Evolutionary conservation across 2,329 filamentous ascomycete genomes (phyloP).

Genomic region (Phaeophleospora eucalypticola): DNA sequence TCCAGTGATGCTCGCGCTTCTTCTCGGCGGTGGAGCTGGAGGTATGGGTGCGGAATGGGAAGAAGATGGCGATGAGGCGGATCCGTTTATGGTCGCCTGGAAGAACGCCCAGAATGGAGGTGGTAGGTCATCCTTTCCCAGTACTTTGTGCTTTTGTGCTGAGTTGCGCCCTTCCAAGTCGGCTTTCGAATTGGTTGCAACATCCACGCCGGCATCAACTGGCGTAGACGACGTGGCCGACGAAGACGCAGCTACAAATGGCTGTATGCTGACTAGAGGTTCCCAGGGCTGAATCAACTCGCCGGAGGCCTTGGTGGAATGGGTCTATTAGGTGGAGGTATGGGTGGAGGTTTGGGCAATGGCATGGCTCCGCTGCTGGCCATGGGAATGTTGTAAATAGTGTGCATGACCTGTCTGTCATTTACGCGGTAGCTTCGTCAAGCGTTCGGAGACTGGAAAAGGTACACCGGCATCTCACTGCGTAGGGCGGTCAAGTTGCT

Average conservation of each 20-base stretch:
- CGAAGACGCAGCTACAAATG: constrained; percentile 1
- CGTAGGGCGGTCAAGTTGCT: no score
- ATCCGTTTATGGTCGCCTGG: neutral
- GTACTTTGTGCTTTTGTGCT: neutral
- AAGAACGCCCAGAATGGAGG: neutral
- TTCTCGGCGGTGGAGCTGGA: neutral
- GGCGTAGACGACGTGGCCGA: neutral
- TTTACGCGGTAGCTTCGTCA: no score
- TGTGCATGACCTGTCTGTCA: no score
- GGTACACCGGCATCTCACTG: no score
- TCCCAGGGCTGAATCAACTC: neutral
- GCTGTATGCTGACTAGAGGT: constrained; percentile 3
- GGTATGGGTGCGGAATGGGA: neutral
- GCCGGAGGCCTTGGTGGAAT: no score
- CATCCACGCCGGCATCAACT: neutral
- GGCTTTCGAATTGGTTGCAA: no score
- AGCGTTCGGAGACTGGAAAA: no score
- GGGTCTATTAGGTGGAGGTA: no score
- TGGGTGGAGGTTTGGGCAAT: no score
- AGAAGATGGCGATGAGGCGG: neutral
- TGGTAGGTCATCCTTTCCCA: neutral
- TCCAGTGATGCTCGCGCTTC: neutral
- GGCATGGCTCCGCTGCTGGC: no score
- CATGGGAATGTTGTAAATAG: no score
- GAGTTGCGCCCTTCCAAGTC: neutral